A percentile compares a stretch with the other conserved stretches of the same genome.
phyloP scores from a whole-genome alignment of 1,284 basidiomycete species.

The Trametes pubescens region DNA sequence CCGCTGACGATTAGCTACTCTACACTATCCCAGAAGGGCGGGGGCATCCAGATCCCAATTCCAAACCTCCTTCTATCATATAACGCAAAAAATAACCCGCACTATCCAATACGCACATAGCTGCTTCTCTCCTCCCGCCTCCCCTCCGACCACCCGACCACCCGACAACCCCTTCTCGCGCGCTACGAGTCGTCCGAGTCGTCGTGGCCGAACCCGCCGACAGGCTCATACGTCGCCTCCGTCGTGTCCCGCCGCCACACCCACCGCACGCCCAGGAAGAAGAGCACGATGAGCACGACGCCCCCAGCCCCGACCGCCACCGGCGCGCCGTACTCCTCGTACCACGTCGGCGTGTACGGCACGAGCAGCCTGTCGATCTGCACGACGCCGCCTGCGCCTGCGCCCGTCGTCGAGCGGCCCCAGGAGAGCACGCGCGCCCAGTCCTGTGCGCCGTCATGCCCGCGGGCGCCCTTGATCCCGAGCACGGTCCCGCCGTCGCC shows the following conservation, averaged over 20 bases:
- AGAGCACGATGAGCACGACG: slow-evolving; percentile 63
- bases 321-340: slow-evolving; percentile 73
- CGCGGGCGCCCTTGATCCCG: slow-evolving; percentile 90
- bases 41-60: slow-evolving; percentile 1
- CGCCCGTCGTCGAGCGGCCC: slow-evolving; percentile 81
- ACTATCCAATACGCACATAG: neutral
- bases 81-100: slow-evolving; percentile 11
- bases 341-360: slow-evolving; percentile 90
- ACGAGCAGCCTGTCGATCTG: slow-evolving; percentile 85
- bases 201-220: slow-evolving; percentile 77
- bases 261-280: slow-evolving; percentile 74
- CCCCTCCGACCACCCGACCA: neutral
- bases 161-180: neutral
- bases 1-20: slow-evolving; percentile 18
- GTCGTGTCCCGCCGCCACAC: slow-evolving; percentile 77
- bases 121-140: neutral
- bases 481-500: slow-evolving; percentile 45
- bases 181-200: slow-evolving; percentile 53
- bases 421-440: slow-evolving; percentile 82
- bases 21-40: slow-evolving; percentile 13
- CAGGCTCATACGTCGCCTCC: slow-evolving; percentile 86
- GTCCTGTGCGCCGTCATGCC: slow-evolving; percentile 72
- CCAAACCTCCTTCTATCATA: slow-evolving; percentile 22
- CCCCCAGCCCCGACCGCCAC: slow-evolving; percentile 64
- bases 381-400: slow-evolving; percentile 85